Evolutionary conservation across 2,329 filamentous ascomycete species (phyloP).

Genomic region (Calonectria naviculata): DNA sequence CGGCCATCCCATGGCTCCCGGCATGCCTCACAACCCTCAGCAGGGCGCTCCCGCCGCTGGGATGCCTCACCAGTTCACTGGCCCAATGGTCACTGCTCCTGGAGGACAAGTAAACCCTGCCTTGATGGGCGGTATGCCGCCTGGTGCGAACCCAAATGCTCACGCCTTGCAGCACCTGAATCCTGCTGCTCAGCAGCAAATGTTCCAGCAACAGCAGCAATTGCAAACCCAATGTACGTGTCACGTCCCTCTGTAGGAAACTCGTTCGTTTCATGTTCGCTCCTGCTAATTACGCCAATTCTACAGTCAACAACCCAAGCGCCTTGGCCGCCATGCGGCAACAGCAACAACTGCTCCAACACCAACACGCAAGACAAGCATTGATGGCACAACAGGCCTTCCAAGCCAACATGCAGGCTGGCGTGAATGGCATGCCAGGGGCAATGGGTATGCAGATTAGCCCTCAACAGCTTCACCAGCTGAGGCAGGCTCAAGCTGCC

Average conservation of each 20-base stretch:
- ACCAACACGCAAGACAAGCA: conserved; percentile 64
- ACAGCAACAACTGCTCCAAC: conserved; percentile 67
- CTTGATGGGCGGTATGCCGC: conserved; percentile 83
- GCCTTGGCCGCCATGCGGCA: conserved; percentile 60
- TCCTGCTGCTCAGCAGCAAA: conserved; percentile 68
- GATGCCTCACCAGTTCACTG: conserved; percentile 74
- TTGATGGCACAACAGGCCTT: conserved; percentile 67
- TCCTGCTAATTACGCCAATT: conserved; percentile 21
- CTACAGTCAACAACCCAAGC: conserved; percentile 49
- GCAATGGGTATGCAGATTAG: conserved; percentile 65
- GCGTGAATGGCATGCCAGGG: conserved; percentile 54
- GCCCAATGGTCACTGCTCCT: conserved; percentile 78
- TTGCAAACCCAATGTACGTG: conserved; percentile 49
- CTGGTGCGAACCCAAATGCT: conserved; percentile 71
- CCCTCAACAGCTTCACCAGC: conserved; percentile 62
- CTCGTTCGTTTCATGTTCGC: neutral
- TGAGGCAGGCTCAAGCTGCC: conserved; percentile 50
- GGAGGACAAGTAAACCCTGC: conserved; percentile 79
- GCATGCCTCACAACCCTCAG: conserved; percentile 76
- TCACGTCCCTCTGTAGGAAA: conserved; percentile 5
- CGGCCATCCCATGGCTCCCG: conserved; percentile 71
- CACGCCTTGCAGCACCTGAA: conserved; percentile 80
- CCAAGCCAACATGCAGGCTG: conserved; percentile 62
- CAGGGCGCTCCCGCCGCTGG: conserved; percentile 73
- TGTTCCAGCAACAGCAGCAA: conserved; percentile 65